Conservation (phyloP, 2,329 filamentous ascomycete genomes). For the Colletotrichum sansevieriae region DNA sequence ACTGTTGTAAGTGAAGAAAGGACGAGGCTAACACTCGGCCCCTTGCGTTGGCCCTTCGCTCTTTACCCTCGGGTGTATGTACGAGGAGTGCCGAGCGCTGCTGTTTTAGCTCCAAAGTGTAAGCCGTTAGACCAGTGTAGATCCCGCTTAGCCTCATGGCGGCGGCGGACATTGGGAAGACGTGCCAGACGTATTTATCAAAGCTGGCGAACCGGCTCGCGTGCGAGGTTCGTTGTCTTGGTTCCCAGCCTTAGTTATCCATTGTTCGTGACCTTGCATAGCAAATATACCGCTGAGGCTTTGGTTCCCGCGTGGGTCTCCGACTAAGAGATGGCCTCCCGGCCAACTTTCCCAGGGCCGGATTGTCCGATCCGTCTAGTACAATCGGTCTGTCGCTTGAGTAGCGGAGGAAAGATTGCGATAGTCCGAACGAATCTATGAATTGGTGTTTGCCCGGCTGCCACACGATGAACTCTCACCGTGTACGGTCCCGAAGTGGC, state of each 20-base stretch:
- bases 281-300: background rate
- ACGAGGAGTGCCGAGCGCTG: constrained; percentile 39
- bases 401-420: constrained; percentile 20
- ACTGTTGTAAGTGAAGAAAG: background rate
- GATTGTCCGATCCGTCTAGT: constrained; percentile 21
- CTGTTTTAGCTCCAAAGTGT: constrained; percentile 33
- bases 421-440: constrained; percentile 28
- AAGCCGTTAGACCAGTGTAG: constrained; percentile 38
- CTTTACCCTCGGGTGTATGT: background rate
- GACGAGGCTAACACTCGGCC: constrained; percentile 40
- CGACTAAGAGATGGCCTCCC: constrained; percentile 18
- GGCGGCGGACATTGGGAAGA: constrained; percentile 28
- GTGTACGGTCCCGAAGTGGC: constrained; percentile 17
- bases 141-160: constrained; percentile 31
- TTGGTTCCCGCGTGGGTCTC: constrained; percentile 15
- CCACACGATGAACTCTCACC: constrained; percentile 29
- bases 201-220: constrained; percentile 30
- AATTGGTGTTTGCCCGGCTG: constrained; percentile 30
- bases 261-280: constrained; percentile 10
- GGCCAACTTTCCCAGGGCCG: constrained; percentile 2
- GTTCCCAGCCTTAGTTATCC: background rate
- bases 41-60: constrained; percentile 10
- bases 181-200: constrained; percentile 23
- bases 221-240: constrained; percentile 17
- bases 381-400: constrained; percentile 26